Conservation (phyloP, 805 yeast species). For the Starmerella etchellsii region DNA sequence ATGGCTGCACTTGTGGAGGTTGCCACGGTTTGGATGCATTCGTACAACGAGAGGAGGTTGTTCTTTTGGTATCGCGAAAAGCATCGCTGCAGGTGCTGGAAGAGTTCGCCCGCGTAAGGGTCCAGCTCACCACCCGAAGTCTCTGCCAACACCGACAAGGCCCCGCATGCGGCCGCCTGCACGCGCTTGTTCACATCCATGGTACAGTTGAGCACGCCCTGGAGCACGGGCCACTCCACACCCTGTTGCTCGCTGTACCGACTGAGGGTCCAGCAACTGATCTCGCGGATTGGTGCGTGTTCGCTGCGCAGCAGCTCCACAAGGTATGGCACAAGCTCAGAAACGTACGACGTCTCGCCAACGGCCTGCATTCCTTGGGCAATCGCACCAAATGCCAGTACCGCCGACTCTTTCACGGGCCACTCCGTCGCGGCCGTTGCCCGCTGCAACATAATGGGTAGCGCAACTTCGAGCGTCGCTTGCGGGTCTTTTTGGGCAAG, state of each 20-base stretch:
- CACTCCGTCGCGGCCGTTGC: constrained; percentile 54
- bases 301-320: constrained; percentile 63
- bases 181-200: constrained; percentile 79
- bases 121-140: constrained; percentile 51
- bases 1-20: constrained; percentile 56
- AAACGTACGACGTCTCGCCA: constrained; percentile 52
- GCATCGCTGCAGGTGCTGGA: constrained; percentile 60
- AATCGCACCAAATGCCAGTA: constrained; percentile 88
- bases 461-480: constrained; percentile 49
- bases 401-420: constrained; percentile 88
- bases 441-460: constrained; percentile 64
- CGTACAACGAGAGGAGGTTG: constrained; percentile 71
- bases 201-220: constrained; percentile 60
- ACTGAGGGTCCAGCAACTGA: constrained; percentile 90
- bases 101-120: constrained; percentile 51
- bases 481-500: constrained; percentile 57
- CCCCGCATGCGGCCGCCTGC: constrained; percentile 88
- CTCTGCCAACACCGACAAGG: constrained; percentile 74
- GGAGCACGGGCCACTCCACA: constrained; percentile 64
- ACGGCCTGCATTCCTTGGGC: constrained; percentile 74
- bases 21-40: constrained; percentile 79
- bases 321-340: constrained; percentile 70
- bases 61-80: constrained; percentile 68
- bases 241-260: constrained; percentile 53
- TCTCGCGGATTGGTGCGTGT: constrained; percentile 80